A percentile compares a stretch with the other conserved stretches of the same genome.
Evolutionary conservation across 179 eudicot genomes (phyloP).

Genomic region (Spergularia azorica): DNA sequence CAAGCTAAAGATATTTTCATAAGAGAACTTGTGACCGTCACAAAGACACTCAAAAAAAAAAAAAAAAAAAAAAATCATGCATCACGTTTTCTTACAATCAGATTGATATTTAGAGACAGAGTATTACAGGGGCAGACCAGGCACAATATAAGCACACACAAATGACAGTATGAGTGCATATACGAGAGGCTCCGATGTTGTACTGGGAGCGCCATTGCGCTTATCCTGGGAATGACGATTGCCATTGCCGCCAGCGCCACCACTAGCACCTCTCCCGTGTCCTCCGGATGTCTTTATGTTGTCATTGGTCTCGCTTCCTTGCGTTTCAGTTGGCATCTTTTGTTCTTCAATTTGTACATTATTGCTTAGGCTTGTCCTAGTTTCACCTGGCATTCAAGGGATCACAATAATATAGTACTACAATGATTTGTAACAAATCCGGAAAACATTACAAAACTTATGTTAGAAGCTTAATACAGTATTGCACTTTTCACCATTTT

Average conservation of each 20-base stretch:
- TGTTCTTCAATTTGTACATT: neutral
- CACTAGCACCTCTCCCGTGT: conserved; percentile 4
- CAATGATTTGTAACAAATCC: too few relatives aligned
- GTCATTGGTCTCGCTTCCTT: neutral
- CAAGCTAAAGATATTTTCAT: conserved; percentile 6
- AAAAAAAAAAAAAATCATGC: neutral
- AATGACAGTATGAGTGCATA: conserved; percentile 1
- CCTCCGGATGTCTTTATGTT: conserved; percentile 15
- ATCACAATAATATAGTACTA: neutral
- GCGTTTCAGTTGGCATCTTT: neutral
- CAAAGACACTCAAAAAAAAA: neutral
- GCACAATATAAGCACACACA: neutral
- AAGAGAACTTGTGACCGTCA: conserved; percentile 5
- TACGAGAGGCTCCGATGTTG: neutral
- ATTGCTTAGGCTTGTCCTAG: neutral
- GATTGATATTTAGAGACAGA: neutral
- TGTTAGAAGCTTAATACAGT: too few relatives aligned
- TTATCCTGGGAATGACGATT: neutral
- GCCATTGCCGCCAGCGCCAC: conserved; percentile 9
- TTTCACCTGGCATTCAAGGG: neutral
- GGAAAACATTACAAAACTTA: too few relatives aligned
- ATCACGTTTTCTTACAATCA: neutral
- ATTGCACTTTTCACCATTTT: too few relatives aligned
- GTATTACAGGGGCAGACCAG: neutral
- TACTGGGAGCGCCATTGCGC: conserved; percentile 12